Base-by-base conservation (phyloP, 75 land plant species). In the Cryptomeria japonica region DNA sequence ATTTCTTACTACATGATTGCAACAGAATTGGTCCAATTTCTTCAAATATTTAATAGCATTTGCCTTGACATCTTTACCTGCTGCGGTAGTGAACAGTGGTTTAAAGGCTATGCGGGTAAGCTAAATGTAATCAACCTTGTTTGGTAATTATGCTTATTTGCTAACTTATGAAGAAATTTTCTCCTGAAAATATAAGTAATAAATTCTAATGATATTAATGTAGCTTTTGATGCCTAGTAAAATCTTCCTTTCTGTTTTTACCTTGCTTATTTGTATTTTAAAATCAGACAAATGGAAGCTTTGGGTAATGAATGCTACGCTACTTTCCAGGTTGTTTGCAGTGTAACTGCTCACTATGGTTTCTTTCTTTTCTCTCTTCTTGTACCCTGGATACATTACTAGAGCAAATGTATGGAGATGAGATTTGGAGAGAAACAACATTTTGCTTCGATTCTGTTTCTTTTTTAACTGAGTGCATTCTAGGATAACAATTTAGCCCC, bases 81-180 rank as follows among this genome's bases (percentile, higher is more conserved):
- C 91, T 61, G 91, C 91, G 22, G 31, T 88, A 58, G 91, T 90
- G 88, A 90, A 90, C 86, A 90, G 91, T 88, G 91, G 91, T 58
- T 73, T 90, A 78, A 90, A 90, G 86, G 84, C 89, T 70, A 84
- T 90, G 89, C 86, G 88, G 86, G 91, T 90, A 64, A 83, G 25
- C 7, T 11, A 37, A 39, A 34, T 56, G 25, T 34, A 73, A 32
- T 73, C 77, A 32, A 51, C 37, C 77, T 34, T 73, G 34, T 73
- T 31, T 73, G 34, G 38, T 73, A 32, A 73, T 73, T 34, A 73
- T 73, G 37, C 37, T 32, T 73, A 1, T 73, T 32, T 73, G 11
- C n/a, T 25, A 4, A 64, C 70, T 64, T 64, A 5, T 22, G 70
- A 64, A 73, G 11, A 73, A 12, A 7, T 73, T 13, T 31, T 73